Evolutionary conservation across 768 basidiomycete genomes (phyloP), one percentile per base, ranked within the genome.

Genomic region (Termitomyces sp.): DNA sequence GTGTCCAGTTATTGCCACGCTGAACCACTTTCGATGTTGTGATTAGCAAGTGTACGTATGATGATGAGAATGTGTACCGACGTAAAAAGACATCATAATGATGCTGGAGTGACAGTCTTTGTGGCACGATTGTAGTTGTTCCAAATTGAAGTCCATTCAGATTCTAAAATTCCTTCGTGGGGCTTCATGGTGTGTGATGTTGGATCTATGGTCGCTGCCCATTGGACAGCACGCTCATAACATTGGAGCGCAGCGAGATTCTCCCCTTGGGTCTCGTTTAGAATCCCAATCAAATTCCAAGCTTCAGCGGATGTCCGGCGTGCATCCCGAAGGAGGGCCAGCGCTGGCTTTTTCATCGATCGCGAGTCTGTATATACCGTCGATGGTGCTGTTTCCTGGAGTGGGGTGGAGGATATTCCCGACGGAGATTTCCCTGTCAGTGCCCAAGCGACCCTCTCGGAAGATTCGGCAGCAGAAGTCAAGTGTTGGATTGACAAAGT

Each of bases 261-360:
- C 57, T 68, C 59, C 7, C 73, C 68, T 66, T 76, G 58, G 31
- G 59, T 41, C 62, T 89, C 86, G n/a, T 76, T 73, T 7, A 91
- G 69, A 38, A 89, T 70, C 12, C 89, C 89, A 66, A 85, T 73
- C 56, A 91, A 70, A 63, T 82, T 86, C 87, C 88, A 91, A 5
- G 88, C 82, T 67, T 89, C 85, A 0, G 85, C 84, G 15, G 88
- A 84, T 25, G 86, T 82, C 42, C 86, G 74, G 15, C 85, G 79
- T 16, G 89, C 79, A 64, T 91, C 87, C 27, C 85, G 82, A 50
- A 91, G 75, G 15, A 91, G 70, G 49, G 73, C 73, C 41, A 63
- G 68, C 25, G 89, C 86, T 7, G 82, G 79, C 51, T 73, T 76
- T 52, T 69, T 74, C 75, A 89, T 79, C 39, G 74, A 71, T 43